These are phyloP conservation scores for Termitomyces bulborhizus DNA, from an alignment of 768 basidiomycete species.

Conservation along the genomic window DNA sequence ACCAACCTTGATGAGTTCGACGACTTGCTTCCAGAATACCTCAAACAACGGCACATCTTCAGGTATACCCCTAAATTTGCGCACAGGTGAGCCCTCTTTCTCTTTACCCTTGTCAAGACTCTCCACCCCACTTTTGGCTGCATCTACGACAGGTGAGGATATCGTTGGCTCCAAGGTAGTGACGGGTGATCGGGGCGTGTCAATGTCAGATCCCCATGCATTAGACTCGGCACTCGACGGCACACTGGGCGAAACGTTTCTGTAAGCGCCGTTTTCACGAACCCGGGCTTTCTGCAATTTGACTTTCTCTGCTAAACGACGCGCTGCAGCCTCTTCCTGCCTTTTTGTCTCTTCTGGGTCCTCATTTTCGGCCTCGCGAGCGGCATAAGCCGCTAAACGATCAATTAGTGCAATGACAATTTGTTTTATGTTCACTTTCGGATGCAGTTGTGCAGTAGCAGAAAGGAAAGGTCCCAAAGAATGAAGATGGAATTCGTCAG, in stretches of 20 bases:
- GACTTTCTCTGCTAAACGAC: constrained; percentile 82
- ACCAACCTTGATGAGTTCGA: constrained; percentile 89
- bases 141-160: constrained; percentile 19
- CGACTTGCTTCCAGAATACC: constrained; percentile 98
- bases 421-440: constrained; percentile 97
- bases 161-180: constrained; percentile 23
- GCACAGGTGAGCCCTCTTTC: constrained; percentile 48
- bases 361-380: constrained; percentile 94
- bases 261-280: constrained; percentile 43
- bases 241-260: constrained; percentile 25
- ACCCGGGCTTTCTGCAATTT: constrained; percentile 61
- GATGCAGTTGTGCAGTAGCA: constrained; percentile 93
- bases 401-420: constrained; percentile 98
- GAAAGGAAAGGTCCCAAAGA: constrained; percentile 94
- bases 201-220: constrained; percentile 35
- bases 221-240: constrained; percentile 34
- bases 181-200: constrained; percentile 29
- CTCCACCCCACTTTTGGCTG: constrained; percentile 19
- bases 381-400: constrained; percentile 91
- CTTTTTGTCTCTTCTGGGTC: constrained; percentile 90
- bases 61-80: constrained; percentile 93
- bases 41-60: constrained; percentile 95
- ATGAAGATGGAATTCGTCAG: constrained; percentile 97
- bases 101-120: constrained; percentile 49
- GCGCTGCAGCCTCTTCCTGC: constrained; percentile 91